phyloP scores from a whole-genome alignment of 2,329 filamentous ascomycete genomes.

The Macrophomina tecta region DNA sequence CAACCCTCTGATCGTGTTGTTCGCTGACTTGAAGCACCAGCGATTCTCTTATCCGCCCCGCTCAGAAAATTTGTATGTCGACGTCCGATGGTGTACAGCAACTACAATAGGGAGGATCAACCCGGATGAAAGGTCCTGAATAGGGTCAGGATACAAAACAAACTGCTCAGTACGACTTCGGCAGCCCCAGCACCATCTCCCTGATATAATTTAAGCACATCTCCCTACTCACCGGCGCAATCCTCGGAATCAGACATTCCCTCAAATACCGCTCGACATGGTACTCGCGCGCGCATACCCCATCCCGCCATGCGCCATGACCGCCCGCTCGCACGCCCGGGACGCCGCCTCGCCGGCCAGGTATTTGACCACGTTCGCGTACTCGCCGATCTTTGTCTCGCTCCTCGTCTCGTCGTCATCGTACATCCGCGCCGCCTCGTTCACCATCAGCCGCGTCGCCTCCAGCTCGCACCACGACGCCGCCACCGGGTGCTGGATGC shows the following conservation, averaged over 20 bases:
- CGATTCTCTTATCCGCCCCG: background rate
- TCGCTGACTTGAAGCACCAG: background rate
- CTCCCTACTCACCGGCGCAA: constrained; percentile 67
- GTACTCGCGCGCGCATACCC: constrained; percentile 68
- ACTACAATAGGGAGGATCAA: too few species aligned
- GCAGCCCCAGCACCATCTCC: constrained; percentile 69
- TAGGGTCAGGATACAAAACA: background rate
- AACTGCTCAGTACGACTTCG: constrained; percentile 62
- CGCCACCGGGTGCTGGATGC: constrained; percentile 64
- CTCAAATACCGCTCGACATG: constrained; percentile 66
- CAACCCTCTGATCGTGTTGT: too few species aligned
- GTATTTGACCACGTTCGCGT: constrained; percentile 64
- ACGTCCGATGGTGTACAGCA: too few species aligned
- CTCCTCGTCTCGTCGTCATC: constrained; percentile 51
- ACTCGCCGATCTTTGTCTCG: constrained; percentile 53
- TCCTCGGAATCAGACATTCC: constrained; percentile 64
- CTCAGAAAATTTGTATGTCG: too few species aligned
- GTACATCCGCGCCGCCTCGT: constrained; percentile 67
- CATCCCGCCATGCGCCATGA: constrained; percentile 65
- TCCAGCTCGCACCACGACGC: constrained; percentile 66
- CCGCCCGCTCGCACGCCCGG: constrained; percentile 62
- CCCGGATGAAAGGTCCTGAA: too few species aligned
- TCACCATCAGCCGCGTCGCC: constrained; percentile 65
- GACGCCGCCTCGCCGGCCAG: constrained; percentile 66
- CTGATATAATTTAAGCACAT: constrained; percentile 79